Base-by-base conservation (phyloP, 139 green algal species). In the Auxenochlorella protothecoides region DNA sequence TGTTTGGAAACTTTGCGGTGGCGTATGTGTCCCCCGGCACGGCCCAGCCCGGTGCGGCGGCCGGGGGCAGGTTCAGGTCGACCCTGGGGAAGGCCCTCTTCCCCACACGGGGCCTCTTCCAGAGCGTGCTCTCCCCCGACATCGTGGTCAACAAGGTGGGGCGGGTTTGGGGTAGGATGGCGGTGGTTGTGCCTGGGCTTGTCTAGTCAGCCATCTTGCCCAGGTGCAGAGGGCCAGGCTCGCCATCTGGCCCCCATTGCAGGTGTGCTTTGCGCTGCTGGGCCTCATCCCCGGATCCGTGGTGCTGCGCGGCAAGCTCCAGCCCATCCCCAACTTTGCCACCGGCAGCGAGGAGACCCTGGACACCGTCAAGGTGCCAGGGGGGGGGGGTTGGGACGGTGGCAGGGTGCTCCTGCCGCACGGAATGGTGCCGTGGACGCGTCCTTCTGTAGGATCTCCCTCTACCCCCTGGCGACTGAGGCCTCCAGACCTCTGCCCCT, bases 1-100 rank as follows among this genome's bases (percentile, higher is more conserved):
- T 95, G 12, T 92, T 77, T 71, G 89, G 89, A 63, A 91, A 95
- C 74, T 95, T 87, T 68, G 74, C 83, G 14, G 87, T 92, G n/a
- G 77, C 78, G 0, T 87, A 84, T 62, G 67, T 76, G 6, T 78
- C 60, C 59, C 81, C 79, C 60, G 76, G 61, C 68, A 68, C 13
- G 68, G 70, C 5, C 66, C 78, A 91, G 74, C 66, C 68, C 9
- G 81, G 75, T 86, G 59, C 81, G 85, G 82, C 87, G 52, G 83
- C 83, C 53, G 89, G 89, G 16, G 89, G 89, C 4, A 70, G 80
- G 0, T 95, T 93, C 76, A 74, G 89, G 4, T 72, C 68, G 8
- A 59, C 71, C 3, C 63, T 91, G 2, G 89, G 87, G 3, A 82
- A 83, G 59, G 13, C 75, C 52, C 75, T 95, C 5, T 93, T 95